A percentile compares a stretch with the other conserved stretches of the same genome.
phyloP scores from a whole-genome alignment of 495 filamentous ascomycete species.

The Cetradonia linearis region DNA sequence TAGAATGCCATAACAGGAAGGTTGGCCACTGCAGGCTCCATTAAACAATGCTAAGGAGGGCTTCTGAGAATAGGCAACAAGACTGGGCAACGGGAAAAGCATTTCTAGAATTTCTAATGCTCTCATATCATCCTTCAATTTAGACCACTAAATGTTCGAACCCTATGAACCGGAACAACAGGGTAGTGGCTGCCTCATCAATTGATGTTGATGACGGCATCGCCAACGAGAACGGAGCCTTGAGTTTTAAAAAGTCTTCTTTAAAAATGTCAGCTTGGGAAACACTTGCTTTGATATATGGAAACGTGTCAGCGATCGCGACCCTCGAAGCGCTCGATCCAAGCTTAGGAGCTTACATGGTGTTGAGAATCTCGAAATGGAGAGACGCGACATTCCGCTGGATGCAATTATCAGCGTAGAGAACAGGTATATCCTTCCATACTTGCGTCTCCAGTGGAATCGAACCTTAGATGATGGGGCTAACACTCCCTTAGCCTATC shows the following conservation, averaged over 20 bases:
- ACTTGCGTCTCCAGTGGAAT: background rate
- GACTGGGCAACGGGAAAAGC: background rate
- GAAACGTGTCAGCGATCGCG: background rate
- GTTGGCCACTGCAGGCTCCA: background rate
- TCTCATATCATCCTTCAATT: background rate
- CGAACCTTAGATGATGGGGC: background rate
- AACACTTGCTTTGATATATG: background rate
- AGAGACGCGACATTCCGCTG: background rate
- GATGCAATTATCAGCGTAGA: background rate
- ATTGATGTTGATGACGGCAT: background rate
- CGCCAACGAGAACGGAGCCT: background rate
- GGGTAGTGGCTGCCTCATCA: background rate
- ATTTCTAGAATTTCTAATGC: background rate
- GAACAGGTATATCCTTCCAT: background rate
- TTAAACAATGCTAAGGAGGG: background rate
- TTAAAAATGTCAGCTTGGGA: background rate
- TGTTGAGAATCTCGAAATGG: background rate
- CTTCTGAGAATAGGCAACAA: background rate
- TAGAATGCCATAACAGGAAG: background rate
- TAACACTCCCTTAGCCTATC: background rate
- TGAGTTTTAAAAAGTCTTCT: background rate
- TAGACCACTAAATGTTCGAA: background rate
- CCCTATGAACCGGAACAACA: background rate
- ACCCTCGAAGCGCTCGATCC: background rate
- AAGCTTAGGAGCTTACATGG: background rate